These are phyloP conservation scores for Puccinia novopanici DNA, from an alignment of 1,284 basidiomycete species.

Conservation along the genomic window DNA sequence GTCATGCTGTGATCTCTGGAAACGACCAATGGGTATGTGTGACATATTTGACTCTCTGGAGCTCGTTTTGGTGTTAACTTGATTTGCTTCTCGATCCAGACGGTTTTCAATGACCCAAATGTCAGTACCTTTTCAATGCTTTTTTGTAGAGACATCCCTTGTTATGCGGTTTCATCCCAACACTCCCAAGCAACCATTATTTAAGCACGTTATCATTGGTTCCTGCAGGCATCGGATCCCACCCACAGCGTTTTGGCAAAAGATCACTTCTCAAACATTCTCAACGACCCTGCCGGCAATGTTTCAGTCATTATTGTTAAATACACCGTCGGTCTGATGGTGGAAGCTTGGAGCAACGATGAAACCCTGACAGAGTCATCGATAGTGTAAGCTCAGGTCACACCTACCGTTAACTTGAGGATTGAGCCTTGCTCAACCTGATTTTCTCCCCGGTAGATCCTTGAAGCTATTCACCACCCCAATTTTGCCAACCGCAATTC, in stretches of 20 bases:
- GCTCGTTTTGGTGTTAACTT: not conserved
- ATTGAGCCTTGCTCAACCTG: not conserved
- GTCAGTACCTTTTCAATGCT: not conserved
- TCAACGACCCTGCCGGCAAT: constrained; percentile 60
- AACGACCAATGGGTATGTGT: constrained; percentile 45
- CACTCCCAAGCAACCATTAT: not conserved
- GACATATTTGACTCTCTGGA: not conserved
- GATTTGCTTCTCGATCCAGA: not conserved
- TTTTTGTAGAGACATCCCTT: not conserved
- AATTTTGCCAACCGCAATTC: constrained; percentile 73
- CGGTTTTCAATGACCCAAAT: constrained; percentile 46
- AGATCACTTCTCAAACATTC: constrained; percentile 59
- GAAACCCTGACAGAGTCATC: constrained; percentile 65
- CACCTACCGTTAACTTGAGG: not conserved
- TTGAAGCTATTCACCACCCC: constrained; percentile 82
- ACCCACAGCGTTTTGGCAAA: constrained; percentile 58
- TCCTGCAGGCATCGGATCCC: constrained; percentile 55
- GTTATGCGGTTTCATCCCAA: not conserved
- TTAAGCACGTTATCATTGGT: not conserved
- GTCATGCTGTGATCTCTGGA: constrained; percentile 40
- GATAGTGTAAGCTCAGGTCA: constrained; percentile 60
- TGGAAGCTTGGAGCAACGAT: constrained; percentile 70
- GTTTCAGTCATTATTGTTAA: constrained; percentile 63
- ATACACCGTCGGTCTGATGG: constrained; percentile 68
- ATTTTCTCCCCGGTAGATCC: constrained; percentile 65